Conservation (phyloP, 352 stramenopile species). For the Plasmopara viticola region DNA sequence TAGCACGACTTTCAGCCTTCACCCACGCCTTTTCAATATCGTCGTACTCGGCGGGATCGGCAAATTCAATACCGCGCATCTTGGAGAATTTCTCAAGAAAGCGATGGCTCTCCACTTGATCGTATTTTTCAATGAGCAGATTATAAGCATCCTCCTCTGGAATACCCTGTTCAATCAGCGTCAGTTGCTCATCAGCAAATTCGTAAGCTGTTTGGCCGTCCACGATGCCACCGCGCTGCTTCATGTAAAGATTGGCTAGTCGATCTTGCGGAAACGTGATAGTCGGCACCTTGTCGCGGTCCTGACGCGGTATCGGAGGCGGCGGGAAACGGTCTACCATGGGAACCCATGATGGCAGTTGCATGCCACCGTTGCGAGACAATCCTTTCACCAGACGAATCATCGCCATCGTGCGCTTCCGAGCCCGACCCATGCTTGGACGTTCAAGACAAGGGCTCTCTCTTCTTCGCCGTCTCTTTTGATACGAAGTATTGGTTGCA, state of each 20-base stretch:
- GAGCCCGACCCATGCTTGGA: slow-evolving; percentile 61
- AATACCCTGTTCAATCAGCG: slow-evolving; percentile 76
- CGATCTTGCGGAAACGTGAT: slow-evolving; percentile 84
- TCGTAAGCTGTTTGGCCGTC: slow-evolving; percentile 81
- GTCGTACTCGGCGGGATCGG: slow-evolving; percentile 67
- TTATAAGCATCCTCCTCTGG: slow-evolving; percentile 74
- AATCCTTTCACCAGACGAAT: slow-evolving; percentile 75
- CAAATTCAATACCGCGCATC: slow-evolving; percentile 75
- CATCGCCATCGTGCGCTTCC: slow-evolving; percentile 73
- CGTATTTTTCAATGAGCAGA: slow-evolving; percentile 81
- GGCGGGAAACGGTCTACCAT: slow-evolving; percentile 75
- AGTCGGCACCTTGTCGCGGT: slow-evolving; percentile 66
- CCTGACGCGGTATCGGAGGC: slow-evolving; percentile 59
- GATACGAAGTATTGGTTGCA: slow-evolving; percentile 4
- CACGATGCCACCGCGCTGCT: slow-evolving; percentile 54
- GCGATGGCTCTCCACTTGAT: slow-evolving; percentile 69
- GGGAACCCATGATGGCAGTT: slow-evolving; percentile 55
- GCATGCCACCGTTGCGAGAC: slow-evolving; percentile 75
- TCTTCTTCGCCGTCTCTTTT: no score
- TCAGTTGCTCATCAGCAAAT: slow-evolving; percentile 82
- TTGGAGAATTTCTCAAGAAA: slow-evolving; percentile 81
- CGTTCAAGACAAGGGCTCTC: neutral
- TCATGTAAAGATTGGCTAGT: slow-evolving; percentile 78
- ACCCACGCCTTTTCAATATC: slow-evolving; percentile 80
- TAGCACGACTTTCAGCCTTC: slow-evolving; percentile 65